Base-by-base conservation (phyloP, 2,329 filamentous ascomycete species). In the Celoporthe dispersa region DNA sequence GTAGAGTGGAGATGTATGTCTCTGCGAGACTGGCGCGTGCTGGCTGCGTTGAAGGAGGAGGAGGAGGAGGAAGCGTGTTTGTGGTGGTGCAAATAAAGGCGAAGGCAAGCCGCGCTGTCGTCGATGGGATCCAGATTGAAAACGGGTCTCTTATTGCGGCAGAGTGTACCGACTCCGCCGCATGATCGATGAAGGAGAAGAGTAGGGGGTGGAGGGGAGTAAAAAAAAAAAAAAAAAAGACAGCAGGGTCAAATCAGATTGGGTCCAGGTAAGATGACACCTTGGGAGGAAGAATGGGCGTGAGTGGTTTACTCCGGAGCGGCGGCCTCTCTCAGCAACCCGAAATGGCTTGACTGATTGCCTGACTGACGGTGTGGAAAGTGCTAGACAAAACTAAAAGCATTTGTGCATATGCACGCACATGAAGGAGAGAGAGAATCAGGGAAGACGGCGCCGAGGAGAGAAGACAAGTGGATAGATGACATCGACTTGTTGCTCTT, bases 91-190 rank as follows among this genome's bases (percentile, higher is more conserved):
- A 74, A 74, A 73, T 78, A 75, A 77, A 76, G 72, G 76, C 76
- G 74, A 75, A 80, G 74, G 72, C 80, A 76, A 72, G 78, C 76
- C 73, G 80, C 75, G 72, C 79, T 75, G 73, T 76, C 75, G 68
- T 82, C 79, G 86, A 85, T 81, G 77, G 85, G 79, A 86, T 89
- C 87, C 87, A 89, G 85, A 79, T 81, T 88, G 85, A 84, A 80
- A 75, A 76, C 75, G 74, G 79, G 63, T 71, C 57, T 37, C 75
- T 77, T 79, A 80, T n/a, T 84, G 85, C 85, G 83, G 85, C 84
- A 85, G 87, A 87, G 86, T 74, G 73, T 74, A 79, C 75, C 74
- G 77, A 80, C 84, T 86, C 86, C 84, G 83, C 87, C 83, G 85
- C 88, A 90, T 89, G 76, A 79, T 84, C 60, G 53, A 44, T 37